A percentile compares a stretch with the other conserved stretches of the same genome.
These are phyloP conservation scores for Spiromastix sp. DNA, from an alignment of 2,329 filamentous ascomycete genomes.

Conservation along the genomic window DNA sequence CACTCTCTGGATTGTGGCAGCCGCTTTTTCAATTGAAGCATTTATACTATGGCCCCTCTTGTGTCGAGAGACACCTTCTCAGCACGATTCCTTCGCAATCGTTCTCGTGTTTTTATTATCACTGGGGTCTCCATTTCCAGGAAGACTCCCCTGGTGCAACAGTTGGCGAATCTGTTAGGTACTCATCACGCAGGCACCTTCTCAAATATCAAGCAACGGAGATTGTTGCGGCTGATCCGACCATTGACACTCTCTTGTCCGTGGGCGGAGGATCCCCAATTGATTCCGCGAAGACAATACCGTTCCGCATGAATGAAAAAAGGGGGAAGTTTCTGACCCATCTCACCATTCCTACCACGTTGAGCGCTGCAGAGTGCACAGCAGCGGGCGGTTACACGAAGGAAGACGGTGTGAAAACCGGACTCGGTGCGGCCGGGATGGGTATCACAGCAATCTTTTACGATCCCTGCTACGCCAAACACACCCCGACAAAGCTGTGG, in stretches of 20 bases:
- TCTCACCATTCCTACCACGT: constrained; percentile 40
- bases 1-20: constrained; percentile 1
- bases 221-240: constrained; percentile 33
- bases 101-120: constrained; percentile 45
- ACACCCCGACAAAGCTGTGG: constrained; percentile 42
- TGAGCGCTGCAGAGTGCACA: constrained; percentile 47
- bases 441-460: constrained; percentile 43
- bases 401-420: constrained; percentile 39
- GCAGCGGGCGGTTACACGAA: constrained; percentile 42
- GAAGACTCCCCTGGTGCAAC: constrained; percentile 43
- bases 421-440: constrained; percentile 32
- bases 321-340: constrained; percentile 33
- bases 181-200: constrained; percentile 44
- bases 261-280: constrained; percentile 48
- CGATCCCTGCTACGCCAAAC: constrained; percentile 39
- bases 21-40: background rate
- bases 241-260: constrained; percentile 45
- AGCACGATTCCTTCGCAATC: constrained; percentile 27
- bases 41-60: constrained; percentile 40
- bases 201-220: constrained; percentile 41
- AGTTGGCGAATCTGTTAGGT: constrained; percentile 40
- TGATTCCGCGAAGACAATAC: constrained; percentile 40
- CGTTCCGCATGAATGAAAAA: constrained; percentile 33
- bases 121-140: constrained; percentile 44
- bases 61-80: constrained; percentile 38